Evolutionary conservation across 1,284 basidiomycete species (phyloP).

Genomic region (Malassezia vespertilionis): DNA sequence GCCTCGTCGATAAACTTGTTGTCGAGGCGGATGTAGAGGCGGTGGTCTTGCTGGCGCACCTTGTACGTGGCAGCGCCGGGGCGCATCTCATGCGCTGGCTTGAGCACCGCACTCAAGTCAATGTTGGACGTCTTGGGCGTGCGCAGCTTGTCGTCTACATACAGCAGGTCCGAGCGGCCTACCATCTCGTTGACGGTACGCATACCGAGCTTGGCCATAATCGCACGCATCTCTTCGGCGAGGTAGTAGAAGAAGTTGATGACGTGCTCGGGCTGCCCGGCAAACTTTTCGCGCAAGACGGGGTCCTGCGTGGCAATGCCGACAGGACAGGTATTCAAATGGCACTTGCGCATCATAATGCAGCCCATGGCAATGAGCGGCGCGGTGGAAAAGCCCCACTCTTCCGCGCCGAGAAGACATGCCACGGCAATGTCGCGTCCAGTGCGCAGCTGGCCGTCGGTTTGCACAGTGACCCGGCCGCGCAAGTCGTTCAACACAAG

Average conservation of each 20-base stretch:
- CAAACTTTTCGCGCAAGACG: constrained; percentile 38
- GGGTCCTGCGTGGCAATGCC: constrained; percentile 43
- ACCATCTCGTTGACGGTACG: constrained; percentile 45
- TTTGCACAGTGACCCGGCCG: constrained; percentile 40
- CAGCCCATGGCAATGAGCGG: constrained; percentile 42
- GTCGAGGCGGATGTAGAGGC: constrained; percentile 41
- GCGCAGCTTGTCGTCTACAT: constrained; percentile 29
- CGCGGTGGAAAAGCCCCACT: constrained; percentile 41
- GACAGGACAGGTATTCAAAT: constrained; percentile 33
- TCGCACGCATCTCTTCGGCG: constrained; percentile 35
- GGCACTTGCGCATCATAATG: constrained; percentile 34
- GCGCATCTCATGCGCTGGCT: constrained; percentile 43
- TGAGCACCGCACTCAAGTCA: constrained; percentile 33
- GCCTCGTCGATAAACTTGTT: constrained; percentile 46
- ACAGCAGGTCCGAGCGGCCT: constrained; percentile 37
- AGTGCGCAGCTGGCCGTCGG: constrained; percentile 39
- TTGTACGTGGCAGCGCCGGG: constrained; percentile 44
- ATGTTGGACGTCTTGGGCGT: constrained; percentile 37
- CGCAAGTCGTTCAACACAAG: constrained; percentile 43
- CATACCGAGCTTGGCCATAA: constrained; percentile 42
- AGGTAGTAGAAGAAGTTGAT: constrained; percentile 45
- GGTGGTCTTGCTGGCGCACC: constrained; percentile 44
- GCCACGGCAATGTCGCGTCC: constrained; percentile 40
- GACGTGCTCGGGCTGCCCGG: constrained; percentile 39
- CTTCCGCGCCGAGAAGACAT: constrained; percentile 41